These are phyloP conservation scores for Schwanniomyces vanrijiae DNA, from an alignment of 805 yeast genomes.

Conservation along the genomic window DNA sequence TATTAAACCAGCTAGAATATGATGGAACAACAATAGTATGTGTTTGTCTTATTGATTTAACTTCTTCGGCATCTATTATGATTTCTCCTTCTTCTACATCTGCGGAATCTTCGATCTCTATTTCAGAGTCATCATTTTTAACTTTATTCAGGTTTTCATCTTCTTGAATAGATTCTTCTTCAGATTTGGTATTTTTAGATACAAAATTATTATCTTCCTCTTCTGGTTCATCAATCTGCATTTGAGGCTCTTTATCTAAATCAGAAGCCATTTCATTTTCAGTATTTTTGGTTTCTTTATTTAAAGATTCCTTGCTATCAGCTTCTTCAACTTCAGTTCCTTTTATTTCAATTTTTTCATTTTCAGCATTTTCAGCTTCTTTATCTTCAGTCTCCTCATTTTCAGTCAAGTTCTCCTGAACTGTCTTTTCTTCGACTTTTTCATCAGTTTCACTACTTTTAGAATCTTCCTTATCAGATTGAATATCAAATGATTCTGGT, in stretches of 20 bases:
- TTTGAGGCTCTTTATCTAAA: background rate
- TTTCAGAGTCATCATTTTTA: background rate
- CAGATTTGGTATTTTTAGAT: background rate
- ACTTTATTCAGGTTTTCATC: background rate
- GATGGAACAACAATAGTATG: slow-evolving; percentile 87
- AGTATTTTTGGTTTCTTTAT: background rate
- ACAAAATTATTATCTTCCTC: background rate
- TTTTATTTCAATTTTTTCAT: background rate
- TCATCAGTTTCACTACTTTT: background rate
- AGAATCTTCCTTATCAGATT: background rate
- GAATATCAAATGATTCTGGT: background rate
- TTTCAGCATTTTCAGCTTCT: slow-evolving; percentile 8
- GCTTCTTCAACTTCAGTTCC: too few species aligned
- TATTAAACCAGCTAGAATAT: slow-evolving; percentile 81
- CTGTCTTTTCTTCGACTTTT: background rate
- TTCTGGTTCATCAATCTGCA: background rate
- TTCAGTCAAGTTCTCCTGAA: background rate
- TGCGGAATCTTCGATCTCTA: slow-evolving; percentile 3
- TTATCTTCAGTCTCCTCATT: background rate
- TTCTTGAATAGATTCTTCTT: background rate
- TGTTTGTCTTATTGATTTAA: slow-evolving; percentile 50
- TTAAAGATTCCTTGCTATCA: background rate
- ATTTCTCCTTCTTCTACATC: slow-evolving; percentile 3
- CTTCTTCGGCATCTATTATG: background rate
- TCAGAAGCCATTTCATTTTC: background rate